Base-by-base conservation (phyloP, 257 asterid genomes). In the Solanum arcanum region DNA sequence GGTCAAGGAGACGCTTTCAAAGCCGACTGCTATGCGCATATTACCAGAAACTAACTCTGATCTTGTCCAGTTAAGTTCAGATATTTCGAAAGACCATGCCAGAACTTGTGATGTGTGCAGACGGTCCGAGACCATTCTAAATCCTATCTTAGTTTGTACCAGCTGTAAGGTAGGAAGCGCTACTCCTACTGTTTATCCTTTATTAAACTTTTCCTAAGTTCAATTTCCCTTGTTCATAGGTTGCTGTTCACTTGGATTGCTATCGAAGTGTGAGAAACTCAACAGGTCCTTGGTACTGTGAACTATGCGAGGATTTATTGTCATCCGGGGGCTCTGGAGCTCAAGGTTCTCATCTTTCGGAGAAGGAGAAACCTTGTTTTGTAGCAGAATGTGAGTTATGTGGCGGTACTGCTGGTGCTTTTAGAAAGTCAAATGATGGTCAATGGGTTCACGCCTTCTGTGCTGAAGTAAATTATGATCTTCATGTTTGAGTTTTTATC, bases 351-450 rank as follows among this genome's bases (percentile, higher is more conserved):
- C 90, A 89, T 89, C 91, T 95, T 47, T 92, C 86, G 96, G 99
- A 92, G 90, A 97, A 92, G 91, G 98, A 92, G 91, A 97, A 92
- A 90, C 95, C 97, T 42, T 91, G 89, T 92, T 94, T 91, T 90
- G 92, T 93, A 84, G 96, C 97, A 46, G 99, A 96, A 93, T 97
- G 99, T 92, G 95, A 92, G 87, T 89, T 97, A 86, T 97, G 99
- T 90, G 99, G 99, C 88, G 98, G 99, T 62, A 95, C 99, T 42
- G 94, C 98, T 13, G 98, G 99, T 87, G 99, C 99, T 91, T 96
- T 96, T 90, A 95, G 99, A 91, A 97, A 95, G 93, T 92, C 99
- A 68, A 87, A 83, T 78, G 97, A 94, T 88, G 97, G 98, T 87
- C 98, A 93, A 89, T 97, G 99, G 99, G 92, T 96, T 78, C 99